Percentiles rank a stretch among this genome's conserved stretches.
Conservation (phyloP, 768 basidiomycete genomes). For the Boletus rubroflammeus region DNA sequence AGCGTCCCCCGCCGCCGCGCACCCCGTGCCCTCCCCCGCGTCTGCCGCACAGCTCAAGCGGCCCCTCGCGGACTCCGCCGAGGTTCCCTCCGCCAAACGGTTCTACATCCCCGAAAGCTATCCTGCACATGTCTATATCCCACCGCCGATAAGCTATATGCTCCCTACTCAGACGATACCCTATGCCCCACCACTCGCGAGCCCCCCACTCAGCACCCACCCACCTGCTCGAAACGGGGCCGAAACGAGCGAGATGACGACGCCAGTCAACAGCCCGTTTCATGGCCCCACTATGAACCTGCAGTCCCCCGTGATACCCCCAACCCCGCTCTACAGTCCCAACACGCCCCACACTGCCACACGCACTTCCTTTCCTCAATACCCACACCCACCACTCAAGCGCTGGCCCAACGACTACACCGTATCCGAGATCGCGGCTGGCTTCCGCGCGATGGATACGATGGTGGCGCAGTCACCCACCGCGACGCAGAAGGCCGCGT, state of each 20-base stretch:
- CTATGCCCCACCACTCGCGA: slow-evolving; percentile 21
- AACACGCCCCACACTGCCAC: slow-evolving; percentile 23
- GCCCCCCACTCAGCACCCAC: slow-evolving; percentile 13
- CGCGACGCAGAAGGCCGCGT: slow-evolving; percentile 63
- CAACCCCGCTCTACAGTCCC: slow-evolving; percentile 21
- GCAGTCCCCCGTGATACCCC: slow-evolving; percentile 19
- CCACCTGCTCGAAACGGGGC: slow-evolving; percentile 10
- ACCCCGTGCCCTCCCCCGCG: slow-evolving; percentile 4
- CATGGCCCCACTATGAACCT: slow-evolving; percentile 8
- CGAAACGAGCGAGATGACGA: slow-evolving; percentile 17
- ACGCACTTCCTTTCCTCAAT: slow-evolving; percentile 41
- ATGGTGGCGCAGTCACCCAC: slow-evolving; percentile 34
- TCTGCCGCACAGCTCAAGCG: slow-evolving; percentile 25
- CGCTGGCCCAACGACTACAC: slow-evolving; percentile 78
- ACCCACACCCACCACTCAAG: slow-evolving; percentile 62
- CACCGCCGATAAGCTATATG: slow-evolving; percentile 26
- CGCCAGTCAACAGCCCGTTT: slow-evolving; percentile 16
- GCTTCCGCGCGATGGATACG: slow-evolving; percentile 52
- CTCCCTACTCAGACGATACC: slow-evolving; percentile 28
- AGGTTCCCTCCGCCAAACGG: slow-evolving; percentile 28
- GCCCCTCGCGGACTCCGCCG: slow-evolving; percentile 20
- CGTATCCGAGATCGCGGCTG: slow-evolving; percentile 58
- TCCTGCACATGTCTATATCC: slow-evolving; percentile 29
- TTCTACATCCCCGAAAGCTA: slow-evolving; percentile 28
- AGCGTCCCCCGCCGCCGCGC: not conserved